phyloP scores from a whole-genome alignment of 768 basidiomycete species.

The Xanthoconium purpureum region DNA sequence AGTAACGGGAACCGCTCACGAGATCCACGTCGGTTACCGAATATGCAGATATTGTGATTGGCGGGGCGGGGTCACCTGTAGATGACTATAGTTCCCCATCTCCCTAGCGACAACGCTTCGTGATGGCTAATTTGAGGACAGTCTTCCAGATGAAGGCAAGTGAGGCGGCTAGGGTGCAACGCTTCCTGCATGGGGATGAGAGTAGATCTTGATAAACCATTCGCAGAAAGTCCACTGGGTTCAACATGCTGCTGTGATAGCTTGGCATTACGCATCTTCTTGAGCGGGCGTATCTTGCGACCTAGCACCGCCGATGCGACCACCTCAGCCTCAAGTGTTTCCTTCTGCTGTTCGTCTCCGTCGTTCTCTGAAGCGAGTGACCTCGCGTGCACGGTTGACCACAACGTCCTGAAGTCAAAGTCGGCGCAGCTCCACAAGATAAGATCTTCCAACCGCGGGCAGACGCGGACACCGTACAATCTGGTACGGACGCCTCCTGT shows the following conservation, averaged over 20 bases:
- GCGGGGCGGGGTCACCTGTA: conserved; percentile 7
- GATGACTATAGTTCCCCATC: conserved; percentile 34
- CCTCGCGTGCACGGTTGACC: conserved; percentile 38
- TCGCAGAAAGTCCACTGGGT: conserved; percentile 10
- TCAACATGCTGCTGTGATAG: conserved; percentile 12
- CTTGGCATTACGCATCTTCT: conserved; percentile 23
- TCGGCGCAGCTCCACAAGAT: conserved; percentile 51
- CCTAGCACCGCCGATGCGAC: conserved; percentile 27
- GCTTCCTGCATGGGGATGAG: conserved; percentile 39
- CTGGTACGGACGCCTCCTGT: conserved; percentile 12
- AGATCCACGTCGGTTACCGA: conserved; percentile 15
- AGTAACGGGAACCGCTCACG: conserved; percentile 20
- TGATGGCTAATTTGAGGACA: conserved; percentile 39
- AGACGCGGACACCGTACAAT: conserved; percentile 42
- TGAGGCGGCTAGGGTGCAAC: conserved; percentile 33
- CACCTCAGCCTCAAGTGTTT: conserved; percentile 14
- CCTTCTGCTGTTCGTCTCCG: conserved; percentile 13
- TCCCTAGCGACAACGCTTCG: conserved; percentile 38
- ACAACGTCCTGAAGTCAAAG: conserved; percentile 37
- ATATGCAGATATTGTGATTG: conserved; percentile 2
- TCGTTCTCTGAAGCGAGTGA: conserved; percentile 13
- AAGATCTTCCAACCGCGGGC: conserved; percentile 49
- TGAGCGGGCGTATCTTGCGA: conserved; percentile 37
- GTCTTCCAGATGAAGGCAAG: conserved; percentile 42
- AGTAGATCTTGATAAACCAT: conserved; percentile 29